These are phyloP conservation scores for Paragyromitra xinjiangensis DNA, from an alignment of 495 filamentous ascomycete species.

Conservation along the genomic window DNA sequence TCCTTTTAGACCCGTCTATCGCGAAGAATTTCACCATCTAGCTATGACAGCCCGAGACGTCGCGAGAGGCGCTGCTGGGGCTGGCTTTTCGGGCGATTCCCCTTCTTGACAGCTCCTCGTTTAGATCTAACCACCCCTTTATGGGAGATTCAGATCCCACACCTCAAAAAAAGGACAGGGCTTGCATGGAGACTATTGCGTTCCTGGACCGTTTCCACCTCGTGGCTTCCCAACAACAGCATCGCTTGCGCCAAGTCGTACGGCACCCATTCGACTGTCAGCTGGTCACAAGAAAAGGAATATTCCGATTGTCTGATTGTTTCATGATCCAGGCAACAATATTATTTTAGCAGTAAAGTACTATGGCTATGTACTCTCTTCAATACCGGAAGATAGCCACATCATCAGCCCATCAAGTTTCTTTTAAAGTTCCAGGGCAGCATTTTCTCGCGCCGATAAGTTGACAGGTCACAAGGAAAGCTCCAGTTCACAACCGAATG, in stretches of 20 bases:
- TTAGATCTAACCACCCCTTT: conserved; percentile 32
- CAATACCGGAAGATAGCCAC: not conserved
- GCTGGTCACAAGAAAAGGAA: conserved; percentile 15
- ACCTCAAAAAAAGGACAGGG: conserved; percentile 17
- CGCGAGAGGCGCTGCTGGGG: conserved; percentile 3
- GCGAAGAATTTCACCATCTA: conserved; percentile 12
- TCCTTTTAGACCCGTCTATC: conserved; percentile 6
- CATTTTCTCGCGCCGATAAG: not conserved
- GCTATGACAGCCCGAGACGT: conserved; percentile 16
- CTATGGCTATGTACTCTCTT: not conserved
- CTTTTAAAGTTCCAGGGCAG: not conserved
- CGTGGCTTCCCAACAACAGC: conserved; percentile 23
- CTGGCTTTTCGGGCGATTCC: conserved; percentile 25
- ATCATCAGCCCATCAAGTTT: not conserved
- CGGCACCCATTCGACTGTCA: conserved; percentile 6
- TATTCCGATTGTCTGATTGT: conserved; percentile 13
- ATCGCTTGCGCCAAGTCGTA: not conserved
- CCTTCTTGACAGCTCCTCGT: conserved; percentile 25
- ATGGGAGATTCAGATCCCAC: conserved; percentile 24
- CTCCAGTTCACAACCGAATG: not conserved
- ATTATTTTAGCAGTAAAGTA: not conserved
- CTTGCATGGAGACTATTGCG: conserved; percentile 10
- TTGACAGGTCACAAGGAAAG: conserved; percentile 5
- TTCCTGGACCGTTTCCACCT: conserved; percentile 17
- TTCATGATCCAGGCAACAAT: conserved; percentile 12